Percentiles rank a stretch among this genome's conserved stretches.
phyloP scores from a whole-genome alignment of 2,329 filamentous ascomycete species.

The Sclerotinia sclerotiorum region DNA sequence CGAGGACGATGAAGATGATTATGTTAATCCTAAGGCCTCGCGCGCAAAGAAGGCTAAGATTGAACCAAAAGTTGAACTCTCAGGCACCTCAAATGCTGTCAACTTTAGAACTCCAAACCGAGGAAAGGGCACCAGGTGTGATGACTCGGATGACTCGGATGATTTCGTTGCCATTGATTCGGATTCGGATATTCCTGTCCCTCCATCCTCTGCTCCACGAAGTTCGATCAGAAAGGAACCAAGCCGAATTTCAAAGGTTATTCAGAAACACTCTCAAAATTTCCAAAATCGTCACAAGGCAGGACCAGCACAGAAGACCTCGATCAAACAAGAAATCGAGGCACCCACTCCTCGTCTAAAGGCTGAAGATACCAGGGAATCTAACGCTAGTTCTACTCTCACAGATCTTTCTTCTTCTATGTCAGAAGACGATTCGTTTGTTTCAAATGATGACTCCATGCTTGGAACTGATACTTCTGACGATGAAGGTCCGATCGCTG shows the following conservation, averaged over 20 bases:
- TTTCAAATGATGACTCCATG: conserved; percentile 23
- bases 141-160: conserved; percentile 32
- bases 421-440: conserved; percentile 27
- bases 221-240: neutral
- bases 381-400: conserved; percentile 14
- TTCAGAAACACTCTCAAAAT: conserved; percentile 12
- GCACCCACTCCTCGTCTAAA: conserved; percentile 12
- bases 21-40: conserved; percentile 17
- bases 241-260: conserved; percentile 3
- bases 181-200: conserved; percentile 28
- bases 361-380: conserved; percentile 27
- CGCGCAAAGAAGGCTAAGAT: conserved; percentile 32
- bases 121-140: conserved; percentile 26
- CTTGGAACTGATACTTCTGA: conserved; percentile 15
- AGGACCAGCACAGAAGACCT: conserved; percentile 1
- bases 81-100: conserved; percentile 34
- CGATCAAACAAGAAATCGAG: neutral
- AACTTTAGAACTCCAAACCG: conserved; percentile 27
- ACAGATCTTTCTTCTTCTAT: neutral
- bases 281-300: conserved; percentile 3
- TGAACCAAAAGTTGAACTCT: conserved; percentile 36
- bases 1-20: conserved; percentile 25
- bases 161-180: conserved; percentile 28
- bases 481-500: conserved; percentile 14
- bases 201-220: conserved; percentile 7